These are phyloP conservation scores for Ganoderma sp. DNA, from an alignment of 1,284 basidiomycete genomes.

Conservation along the genomic window DNA sequence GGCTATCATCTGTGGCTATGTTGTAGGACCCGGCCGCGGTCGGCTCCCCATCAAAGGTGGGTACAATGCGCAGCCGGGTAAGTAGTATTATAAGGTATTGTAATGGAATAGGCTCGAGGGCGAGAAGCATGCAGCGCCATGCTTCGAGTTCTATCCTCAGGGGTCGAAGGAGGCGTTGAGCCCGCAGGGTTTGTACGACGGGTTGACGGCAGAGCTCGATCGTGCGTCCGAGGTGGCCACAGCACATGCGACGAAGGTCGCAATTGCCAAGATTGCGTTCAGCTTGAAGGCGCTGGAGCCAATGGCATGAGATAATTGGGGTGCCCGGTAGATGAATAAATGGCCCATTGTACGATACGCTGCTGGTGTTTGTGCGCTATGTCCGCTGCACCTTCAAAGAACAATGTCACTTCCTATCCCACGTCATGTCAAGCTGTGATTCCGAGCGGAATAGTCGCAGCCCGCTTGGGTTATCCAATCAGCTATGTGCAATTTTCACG, in stretches of 20 bases:
- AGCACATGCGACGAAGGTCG: background rate
- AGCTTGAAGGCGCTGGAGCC: slow-evolving; percentile 8
- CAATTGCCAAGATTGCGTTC: slow-evolving; percentile 12
- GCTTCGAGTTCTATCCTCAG: slow-evolving; percentile 25
- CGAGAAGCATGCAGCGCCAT: slow-evolving; percentile 19
- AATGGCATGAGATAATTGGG: background rate
- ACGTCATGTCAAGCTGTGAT: background rate
- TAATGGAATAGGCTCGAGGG: slow-evolving; percentile 7
- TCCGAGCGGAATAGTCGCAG: no score
- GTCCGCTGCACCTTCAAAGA: no score
- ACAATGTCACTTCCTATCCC: background rate
- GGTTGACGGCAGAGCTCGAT: slow-evolving; percentile 7
- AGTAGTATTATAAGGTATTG: background rate
- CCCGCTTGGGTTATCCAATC: no score
- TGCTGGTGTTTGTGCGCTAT: no score
- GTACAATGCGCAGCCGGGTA: background rate
- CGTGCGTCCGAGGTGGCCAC: background rate
- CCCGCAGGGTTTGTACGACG: slow-evolving; percentile 1
- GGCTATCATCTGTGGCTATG: background rate
- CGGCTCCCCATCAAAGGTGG: background rate
- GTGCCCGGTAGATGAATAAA: background rate
- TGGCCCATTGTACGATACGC: background rate
- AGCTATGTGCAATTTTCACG: no score
- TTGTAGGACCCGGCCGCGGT: background rate
- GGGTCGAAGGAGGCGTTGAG: background rate